phyloP scores from a whole-genome alignment of 768 basidiomycete genomes.

The Pleurotus djamor region DNA sequence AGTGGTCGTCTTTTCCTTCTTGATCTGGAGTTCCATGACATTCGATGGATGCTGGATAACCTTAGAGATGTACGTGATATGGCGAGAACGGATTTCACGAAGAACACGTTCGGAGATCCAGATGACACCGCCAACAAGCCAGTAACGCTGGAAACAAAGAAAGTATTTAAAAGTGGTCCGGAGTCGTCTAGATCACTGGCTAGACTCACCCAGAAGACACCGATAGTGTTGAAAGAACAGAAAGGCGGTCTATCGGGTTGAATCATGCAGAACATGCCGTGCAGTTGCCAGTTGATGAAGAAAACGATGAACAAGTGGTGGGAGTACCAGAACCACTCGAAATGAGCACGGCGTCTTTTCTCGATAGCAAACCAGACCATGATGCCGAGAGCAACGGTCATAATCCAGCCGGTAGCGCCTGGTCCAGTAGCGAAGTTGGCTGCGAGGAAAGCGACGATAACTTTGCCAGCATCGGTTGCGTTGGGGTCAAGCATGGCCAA shows the following conservation, averaged over 20 bases:
- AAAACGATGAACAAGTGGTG: slow-evolving; percentile 90
- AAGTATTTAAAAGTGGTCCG: slow-evolving; percentile 6
- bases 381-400: slow-evolving; percentile 67
- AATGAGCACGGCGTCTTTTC: slow-evolving; percentile 72
- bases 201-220: slow-evolving; percentile 88
- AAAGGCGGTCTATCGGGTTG: slow-evolving; percentile 85
- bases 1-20: slow-evolving; percentile 86
- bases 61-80: slow-evolving; percentile 90
- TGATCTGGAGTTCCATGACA: slow-evolving; percentile 95
- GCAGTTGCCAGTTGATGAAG: slow-evolving; percentile 93
- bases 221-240: slow-evolving; percentile 83
- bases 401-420: slow-evolving; percentile 84
- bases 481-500: slow-evolving; percentile 56
- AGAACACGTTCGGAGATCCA: slow-evolving; percentile 88
- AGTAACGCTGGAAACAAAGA: slow-evolving; percentile 62
- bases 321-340: slow-evolving; percentile 89
- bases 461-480: slow-evolving; percentile 51
- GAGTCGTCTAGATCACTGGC: background rate
- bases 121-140: slow-evolving; percentile 84
- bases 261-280: slow-evolving; percentile 98
- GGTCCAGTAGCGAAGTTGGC: slow-evolving; percentile 86
- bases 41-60: slow-evolving; percentile 95
- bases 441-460: slow-evolving; percentile 66
- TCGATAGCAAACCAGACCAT: slow-evolving; percentile 90
- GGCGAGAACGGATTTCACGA: slow-evolving; percentile 88